phyloP scores from a whole-genome alignment of 2,329 filamentous ascomycete species.

The Fusarium chlamydosporum region DNA sequence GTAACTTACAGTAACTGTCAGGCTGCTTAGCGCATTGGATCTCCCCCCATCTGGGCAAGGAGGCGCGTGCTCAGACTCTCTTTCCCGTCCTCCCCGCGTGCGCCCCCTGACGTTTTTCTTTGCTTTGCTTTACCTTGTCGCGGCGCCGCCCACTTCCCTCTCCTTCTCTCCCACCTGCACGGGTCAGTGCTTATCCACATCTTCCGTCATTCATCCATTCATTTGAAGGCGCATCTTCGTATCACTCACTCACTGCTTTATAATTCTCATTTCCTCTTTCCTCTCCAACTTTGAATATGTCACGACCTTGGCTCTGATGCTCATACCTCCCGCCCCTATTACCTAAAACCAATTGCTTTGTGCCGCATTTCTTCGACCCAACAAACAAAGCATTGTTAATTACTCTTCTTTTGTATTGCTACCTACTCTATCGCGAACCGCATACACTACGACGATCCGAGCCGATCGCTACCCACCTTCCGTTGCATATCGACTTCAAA shows the following conservation, averaged over 20 bases:
- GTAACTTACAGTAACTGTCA: not conserved
- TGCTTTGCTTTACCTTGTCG: slow-evolving; percentile 1
- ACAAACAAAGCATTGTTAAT: slow-evolving; percentile 20
- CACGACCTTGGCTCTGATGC: slow-evolving; percentile 7
- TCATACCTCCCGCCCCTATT: not conserved
- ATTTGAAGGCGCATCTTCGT: slow-evolving; percentile 15
- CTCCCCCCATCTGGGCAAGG: slow-evolving; percentile 36
- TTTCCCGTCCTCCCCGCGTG: not conserved
- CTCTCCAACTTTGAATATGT: slow-evolving; percentile 20
- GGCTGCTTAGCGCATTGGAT: not conserved
- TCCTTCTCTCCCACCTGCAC: slow-evolving; percentile 2
- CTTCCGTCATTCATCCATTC: slow-evolving; percentile 31
- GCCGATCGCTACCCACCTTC: slow-evolving; percentile 19
- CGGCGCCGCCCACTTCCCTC: slow-evolving; percentile 38
- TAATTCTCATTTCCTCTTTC: not conserved
- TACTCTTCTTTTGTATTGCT: not conserved
- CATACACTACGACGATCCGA: slow-evolving; percentile 3
- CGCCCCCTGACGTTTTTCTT: slow-evolving; percentile 21
- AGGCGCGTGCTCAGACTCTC: slow-evolving; percentile 32
- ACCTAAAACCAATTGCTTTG: not conserved
- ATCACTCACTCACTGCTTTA: slow-evolving; percentile 1
- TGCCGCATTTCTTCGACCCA: slow-evolving; percentile 4
- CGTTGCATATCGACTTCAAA: slow-evolving; percentile 4
- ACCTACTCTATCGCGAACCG: slow-evolving; percentile 2
- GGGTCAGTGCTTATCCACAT: slow-evolving; percentile 24